Conservation (phyloP, 192 early-diverging fungal species). For the Backusella sp. region DNA sequence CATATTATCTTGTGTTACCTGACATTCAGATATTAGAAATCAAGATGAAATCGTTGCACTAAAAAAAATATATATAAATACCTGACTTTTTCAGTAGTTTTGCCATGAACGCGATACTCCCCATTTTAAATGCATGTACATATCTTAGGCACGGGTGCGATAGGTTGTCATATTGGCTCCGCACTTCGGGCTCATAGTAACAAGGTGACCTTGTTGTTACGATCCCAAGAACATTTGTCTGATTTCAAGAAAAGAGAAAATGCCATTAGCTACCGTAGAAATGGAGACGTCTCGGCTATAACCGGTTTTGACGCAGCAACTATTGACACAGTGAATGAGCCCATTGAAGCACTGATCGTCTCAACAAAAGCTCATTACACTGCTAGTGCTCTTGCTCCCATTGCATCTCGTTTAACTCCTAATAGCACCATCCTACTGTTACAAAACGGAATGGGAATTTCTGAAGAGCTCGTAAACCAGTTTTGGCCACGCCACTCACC, state of each 20-base stretch:
- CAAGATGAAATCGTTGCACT: not conserved
- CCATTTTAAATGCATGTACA: constrained; percentile 40
- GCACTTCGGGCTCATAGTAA: constrained; percentile 43
- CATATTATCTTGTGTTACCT: not conserved
- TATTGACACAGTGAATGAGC: not conserved
- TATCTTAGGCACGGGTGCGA: constrained; percentile 67
- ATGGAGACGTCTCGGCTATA: not conserved
- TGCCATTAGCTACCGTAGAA: constrained; percentile 6
- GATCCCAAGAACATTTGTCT: constrained; percentile 24
- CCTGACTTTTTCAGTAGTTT: not conserved
- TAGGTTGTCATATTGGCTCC: constrained; percentile 65
- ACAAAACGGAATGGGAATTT: constrained; percentile 66
- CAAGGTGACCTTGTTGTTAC: constrained; percentile 58
- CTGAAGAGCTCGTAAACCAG: constrained; percentile 40
- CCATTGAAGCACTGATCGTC: constrained; percentile 51
- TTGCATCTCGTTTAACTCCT: constrained; percentile 40
- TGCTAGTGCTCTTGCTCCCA: constrained; percentile 37
- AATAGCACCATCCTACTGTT: constrained; percentile 53
- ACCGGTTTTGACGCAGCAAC: not conserved
- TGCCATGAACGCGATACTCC: not conserved
- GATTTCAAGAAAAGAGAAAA: constrained; percentile 12
- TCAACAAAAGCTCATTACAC: constrained; percentile 68
- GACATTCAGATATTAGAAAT: not conserved
- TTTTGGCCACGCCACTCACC: constrained; percentile 15
- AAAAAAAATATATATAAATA: not conserved